phyloP scores from a whole-genome alignment of 1,284 basidiomycete genomes.

The Hypsizygus ulmarius region DNA sequence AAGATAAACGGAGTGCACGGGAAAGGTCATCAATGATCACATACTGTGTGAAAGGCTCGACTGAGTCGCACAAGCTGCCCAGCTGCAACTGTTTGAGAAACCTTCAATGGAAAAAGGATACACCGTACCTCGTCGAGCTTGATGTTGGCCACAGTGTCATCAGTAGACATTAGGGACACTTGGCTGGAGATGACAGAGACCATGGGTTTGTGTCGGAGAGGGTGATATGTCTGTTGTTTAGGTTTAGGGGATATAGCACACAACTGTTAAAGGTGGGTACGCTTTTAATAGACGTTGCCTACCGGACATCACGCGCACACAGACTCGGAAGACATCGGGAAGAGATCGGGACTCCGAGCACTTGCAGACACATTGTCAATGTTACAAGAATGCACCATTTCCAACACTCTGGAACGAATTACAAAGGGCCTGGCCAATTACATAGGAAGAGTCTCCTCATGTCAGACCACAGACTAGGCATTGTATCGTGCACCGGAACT shows the following conservation, averaged over 20 bases:
- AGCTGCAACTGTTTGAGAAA: constrained; percentile 32
- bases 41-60: constrained; percentile 58
- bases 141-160: constrained; percentile 25
- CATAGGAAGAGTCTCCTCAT: too few relatives aligned
- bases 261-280: constrained; percentile 15
- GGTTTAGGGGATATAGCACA: constrained; percentile 19
- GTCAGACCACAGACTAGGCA: too few relatives aligned
- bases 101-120: background rate
- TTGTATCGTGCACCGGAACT: too few relatives aligned
- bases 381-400: background rate
- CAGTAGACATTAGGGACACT: constrained; percentile 30
- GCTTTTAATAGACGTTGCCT: constrained; percentile 15
- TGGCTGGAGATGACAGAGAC: constrained; percentile 37
- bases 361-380: background rate
- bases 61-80: constrained; percentile 48
- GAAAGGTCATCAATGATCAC: constrained; percentile 18
- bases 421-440: too few relatives aligned
- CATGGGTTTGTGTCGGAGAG: constrained; percentile 25
- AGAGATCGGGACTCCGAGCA: background rate
- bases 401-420: background rate
- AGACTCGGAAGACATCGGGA: constrained; percentile 26
- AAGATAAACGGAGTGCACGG: background rate
- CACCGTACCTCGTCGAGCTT: constrained; percentile 42
- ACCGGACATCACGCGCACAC: constrained; percentile 25
- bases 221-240: background rate